phyloP scores from a whole-genome alignment of 2,329 filamentous ascomycete species.

The Cladosporium sphaerospermum region DNA sequence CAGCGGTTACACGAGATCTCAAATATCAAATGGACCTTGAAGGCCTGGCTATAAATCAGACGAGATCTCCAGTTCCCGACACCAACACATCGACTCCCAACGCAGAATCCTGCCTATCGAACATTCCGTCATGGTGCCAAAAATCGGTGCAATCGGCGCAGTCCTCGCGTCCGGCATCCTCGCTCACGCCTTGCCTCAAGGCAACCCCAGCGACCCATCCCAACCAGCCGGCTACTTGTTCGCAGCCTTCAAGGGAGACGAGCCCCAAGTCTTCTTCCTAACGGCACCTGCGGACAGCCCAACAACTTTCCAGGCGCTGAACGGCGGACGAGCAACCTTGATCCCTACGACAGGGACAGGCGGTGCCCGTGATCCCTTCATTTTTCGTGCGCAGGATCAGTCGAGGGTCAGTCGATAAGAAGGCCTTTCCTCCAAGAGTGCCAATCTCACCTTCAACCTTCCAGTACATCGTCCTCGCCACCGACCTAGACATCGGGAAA shows the following conservation, averaged over 20 bases:
- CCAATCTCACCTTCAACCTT: no score
- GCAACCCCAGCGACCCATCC: neutral
- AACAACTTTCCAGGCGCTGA: neutral
- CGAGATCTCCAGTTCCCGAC: no score
- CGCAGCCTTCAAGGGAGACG: conserved; percentile 1
- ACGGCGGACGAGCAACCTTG: neutral
- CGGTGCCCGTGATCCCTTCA: conserved; percentile 1
- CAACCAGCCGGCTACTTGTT: neutral
- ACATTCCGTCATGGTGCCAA: neutral
- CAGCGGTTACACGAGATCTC: no score
- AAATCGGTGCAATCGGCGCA: no score
- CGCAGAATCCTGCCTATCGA: no score
- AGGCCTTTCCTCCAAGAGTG: neutral
- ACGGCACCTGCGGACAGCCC: neutral
- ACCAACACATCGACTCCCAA: no score
- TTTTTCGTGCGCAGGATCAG: neutral
- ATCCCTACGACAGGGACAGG: neutral
- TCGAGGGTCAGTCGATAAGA: neutral
- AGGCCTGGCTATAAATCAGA: no score
- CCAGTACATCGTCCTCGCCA: neutral
- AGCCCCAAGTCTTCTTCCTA: conserved; percentile 1
- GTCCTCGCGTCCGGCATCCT: neutral
- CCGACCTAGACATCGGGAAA: neutral
- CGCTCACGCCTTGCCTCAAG: neutral
- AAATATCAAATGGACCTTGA: no score